These are phyloP conservation scores for Pseudogymnoascus sp. DNA, from an alignment of 2,329 filamentous ascomycete species.

Conservation along the genomic window DNA sequence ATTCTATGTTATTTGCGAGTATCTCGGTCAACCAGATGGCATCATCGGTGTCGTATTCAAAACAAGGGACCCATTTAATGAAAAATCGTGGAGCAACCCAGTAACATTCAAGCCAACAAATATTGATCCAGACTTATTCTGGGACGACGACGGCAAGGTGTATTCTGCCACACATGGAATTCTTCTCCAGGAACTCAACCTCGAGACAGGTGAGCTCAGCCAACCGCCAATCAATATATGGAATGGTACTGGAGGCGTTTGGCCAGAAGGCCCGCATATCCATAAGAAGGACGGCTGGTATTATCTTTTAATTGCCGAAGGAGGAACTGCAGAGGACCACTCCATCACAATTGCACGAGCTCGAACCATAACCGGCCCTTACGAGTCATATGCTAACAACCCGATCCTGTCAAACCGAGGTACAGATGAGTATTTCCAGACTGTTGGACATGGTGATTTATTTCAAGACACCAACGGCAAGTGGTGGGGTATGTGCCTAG, in stretches of 20 bases:
- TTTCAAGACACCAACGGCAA: conserved; percentile 33
- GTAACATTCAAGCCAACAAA: conserved; percentile 52
- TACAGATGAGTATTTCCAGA: conserved; percentile 39
- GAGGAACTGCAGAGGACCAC: conserved; percentile 53
- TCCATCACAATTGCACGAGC: conserved; percentile 50
- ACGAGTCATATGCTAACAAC: conserved; percentile 50
- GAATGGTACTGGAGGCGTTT: conserved; percentile 52
- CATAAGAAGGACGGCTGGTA: conserved; percentile 52
- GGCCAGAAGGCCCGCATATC: conserved; percentile 51
- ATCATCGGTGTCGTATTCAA: conserved; percentile 18
- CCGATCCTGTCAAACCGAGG: conserved; percentile 46
- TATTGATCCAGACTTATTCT: conserved; percentile 54
- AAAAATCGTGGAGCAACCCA: conserved; percentile 55
- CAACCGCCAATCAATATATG: conserved; percentile 42
- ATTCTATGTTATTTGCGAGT: conserved; percentile 42
- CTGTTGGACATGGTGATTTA: conserved; percentile 37
- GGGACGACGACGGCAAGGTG: conserved; percentile 47
- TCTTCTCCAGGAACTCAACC: conserved; percentile 31
- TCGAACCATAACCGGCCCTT: conserved; percentile 49
- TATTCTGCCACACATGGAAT: conserved; percentile 43
- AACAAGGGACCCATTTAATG: conserved; percentile 42
- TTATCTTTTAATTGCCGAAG: conserved; percentile 52
- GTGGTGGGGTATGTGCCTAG: conserved; percentile 37
- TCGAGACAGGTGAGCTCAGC: conserved; percentile 49
- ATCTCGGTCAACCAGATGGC: conserved; percentile 29